Base-by-base conservation (phyloP, 805 yeast genomes). In the Candida pseudofarinosa region DNA sequence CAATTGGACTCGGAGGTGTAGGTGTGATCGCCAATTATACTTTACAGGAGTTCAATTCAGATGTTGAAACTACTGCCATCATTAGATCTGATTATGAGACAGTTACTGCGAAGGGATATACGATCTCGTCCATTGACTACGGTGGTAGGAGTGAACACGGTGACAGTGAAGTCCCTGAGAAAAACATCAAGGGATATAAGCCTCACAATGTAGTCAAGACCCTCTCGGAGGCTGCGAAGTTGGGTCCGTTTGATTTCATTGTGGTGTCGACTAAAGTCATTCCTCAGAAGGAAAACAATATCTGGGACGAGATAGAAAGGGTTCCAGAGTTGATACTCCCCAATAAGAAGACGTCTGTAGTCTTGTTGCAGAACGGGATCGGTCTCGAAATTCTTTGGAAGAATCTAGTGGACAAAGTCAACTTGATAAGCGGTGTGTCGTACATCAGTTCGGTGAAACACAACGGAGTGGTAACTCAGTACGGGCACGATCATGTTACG, bases 1-100 rank as follows among this genome's bases (percentile, higher is more conserved):
- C 56, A 23, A 49, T 66, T 19, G 71, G 73, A 3, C 52, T 63
- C 2, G 73, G 71, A 4, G 71, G 71, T 14, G 69, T 66, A 4
- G 71, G 73, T 5, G 46, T 57, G 5, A 55, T 64, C 19, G 62
- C 64, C 2, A 64, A 67, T 3, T 56, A 60, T 19, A 52, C 60
- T 1, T 51, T 67, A 30, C 51, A 53, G 42, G 56, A 57, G 35
- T 54, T 45, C 42, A 56, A 57, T 30, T 45, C 48, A 3, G 44
- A 60, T 2, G 55, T 56, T n/a, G 55, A 58, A 33, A 53, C 63
- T 16, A 62, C 69, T 14, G 62, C 65, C 0, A 61, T 67, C 13
- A 50, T 66, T 23, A 52, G 71, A 38, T 58, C 66, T 1, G 65
- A 60, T 37, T 58, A 57, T 43, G 63, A 62, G n/a, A 40, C 35